Evolutionary conservation across 1,139 yeast species (phyloP), one percentile per base, ranked within the genome.

Genomic region (Debaryomycetaceae sp.): DNA sequence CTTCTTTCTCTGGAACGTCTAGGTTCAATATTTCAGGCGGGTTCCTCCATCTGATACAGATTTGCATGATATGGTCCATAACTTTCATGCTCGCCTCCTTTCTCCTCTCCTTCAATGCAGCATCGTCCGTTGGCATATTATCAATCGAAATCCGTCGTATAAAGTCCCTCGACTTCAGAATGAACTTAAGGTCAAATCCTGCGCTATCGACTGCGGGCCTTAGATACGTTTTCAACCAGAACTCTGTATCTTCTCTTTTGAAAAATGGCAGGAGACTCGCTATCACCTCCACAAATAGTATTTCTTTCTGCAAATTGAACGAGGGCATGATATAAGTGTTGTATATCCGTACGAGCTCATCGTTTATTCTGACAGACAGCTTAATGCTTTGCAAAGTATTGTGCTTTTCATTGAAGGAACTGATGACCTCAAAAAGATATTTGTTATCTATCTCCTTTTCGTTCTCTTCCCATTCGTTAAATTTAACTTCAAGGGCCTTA

Each of bases 191-290:
- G 48, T 72, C 75, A 45, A 54, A 70, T 2, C 87, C 85, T 0
- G 85, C 85, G 39, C 85, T 79, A 56, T 83, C 85, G 2, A 83
- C 65, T 0, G 87, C 84, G 0, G 83, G 79, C 22, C 66, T 65
- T 7, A 76, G 59, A 52, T 80, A 76, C n/a, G 76, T 68, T 38
- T 66, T 65, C 42, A 80, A 66, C 88, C 89, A 85, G 24, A 70
- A 58, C 35, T 58, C 55, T 8, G 79, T 61, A 39, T 76, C 76
- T 1, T 71, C 68, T 20, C 58, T 55, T 44, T 67, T 67, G 8
- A 75, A 76, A 45, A 58, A 74, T 47, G 55, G 76, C 71, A 46
- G 69, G 48, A 59, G 70, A 53, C 50, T 64, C 45, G 45, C 60
- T 14, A 84, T 65, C 4, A 77, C 63, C 40, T 73, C 73, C 14